These are phyloP conservation scores for Coleophoma eucalyptorum DNA, from an alignment of 2,329 filamentous ascomycete genomes.

Conservation along the genomic window DNA sequence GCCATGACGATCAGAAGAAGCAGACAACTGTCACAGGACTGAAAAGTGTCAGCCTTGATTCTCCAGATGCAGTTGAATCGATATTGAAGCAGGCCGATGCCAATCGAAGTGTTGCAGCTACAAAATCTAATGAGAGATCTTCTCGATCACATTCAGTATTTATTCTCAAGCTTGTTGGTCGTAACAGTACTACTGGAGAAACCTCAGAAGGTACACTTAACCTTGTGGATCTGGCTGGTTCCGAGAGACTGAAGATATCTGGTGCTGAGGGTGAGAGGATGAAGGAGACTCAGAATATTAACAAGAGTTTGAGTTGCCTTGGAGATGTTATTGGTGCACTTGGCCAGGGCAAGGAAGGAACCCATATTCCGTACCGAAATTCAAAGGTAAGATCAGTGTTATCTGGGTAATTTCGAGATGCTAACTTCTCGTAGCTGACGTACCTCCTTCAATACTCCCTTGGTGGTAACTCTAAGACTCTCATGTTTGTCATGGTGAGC, in stretches of 20 bases:
- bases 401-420: neutral
- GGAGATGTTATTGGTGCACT: conserved; percentile 93
- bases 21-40: conserved; percentile 81
- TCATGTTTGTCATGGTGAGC: conserved; percentile 99
- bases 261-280: conserved; percentile 82
- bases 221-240: conserved; percentile 91
- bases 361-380: conserved; percentile 90
- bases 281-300: conserved; percentile 96
- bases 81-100: conserved; percentile 78
- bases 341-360: conserved; percentile 72
- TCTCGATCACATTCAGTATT: conserved; percentile 96
- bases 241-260: conserved; percentile 84
- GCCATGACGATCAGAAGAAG: conserved; percentile 78
- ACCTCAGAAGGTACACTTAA: conserved; percentile 91
- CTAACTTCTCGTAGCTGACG: conserved; percentile 57
- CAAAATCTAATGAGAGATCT: conserved; percentile 94
- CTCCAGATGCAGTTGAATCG: conserved; percentile 72
- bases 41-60: conserved; percentile 72
- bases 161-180: conserved; percentile 74
- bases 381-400: conserved; percentile 62
- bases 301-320: conserved; percentile 86
- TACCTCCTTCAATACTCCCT: conserved; percentile 93
- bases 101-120: conserved; percentile 90
- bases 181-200: conserved; percentile 71
- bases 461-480: conserved; percentile 92